Evolutionary conservation across 345 rosid species (phyloP).

Genomic region (Populus euphratica): DNA sequence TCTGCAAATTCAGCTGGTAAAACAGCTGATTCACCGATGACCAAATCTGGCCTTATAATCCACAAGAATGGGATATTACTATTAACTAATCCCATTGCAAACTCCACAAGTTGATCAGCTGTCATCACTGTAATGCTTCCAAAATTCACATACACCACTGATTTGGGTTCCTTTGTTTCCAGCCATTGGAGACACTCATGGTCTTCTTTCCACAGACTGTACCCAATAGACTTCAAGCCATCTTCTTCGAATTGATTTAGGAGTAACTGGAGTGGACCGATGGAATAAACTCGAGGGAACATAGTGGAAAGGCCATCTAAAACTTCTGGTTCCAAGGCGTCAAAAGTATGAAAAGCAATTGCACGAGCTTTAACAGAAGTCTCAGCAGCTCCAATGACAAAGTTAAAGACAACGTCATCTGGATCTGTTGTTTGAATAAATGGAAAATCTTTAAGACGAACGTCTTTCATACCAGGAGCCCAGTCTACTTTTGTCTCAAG

Average conservation of each 20-base stretch:
- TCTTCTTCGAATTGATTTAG: neutral
- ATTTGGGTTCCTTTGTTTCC: neutral
- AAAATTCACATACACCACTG: slow-evolving; percentile 6
- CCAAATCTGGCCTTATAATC: slow-evolving; percentile 9
- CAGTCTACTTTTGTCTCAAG: neutral
- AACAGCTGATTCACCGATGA: neutral
- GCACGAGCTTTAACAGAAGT: too few relatives aligned
- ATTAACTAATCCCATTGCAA: slow-evolving; percentile 3
- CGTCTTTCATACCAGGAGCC: neutral
- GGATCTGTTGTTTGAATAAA: neutral
- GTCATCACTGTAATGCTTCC: neutral
- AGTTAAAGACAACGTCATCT: neutral
- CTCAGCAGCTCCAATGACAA: neutral
- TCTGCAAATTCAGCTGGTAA: neutral
- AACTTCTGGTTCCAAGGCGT: neutral
- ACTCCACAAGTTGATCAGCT: neutral
- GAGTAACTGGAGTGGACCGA: neutral
- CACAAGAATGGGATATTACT: slow-evolving; percentile 4
- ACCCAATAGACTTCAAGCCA: neutral
- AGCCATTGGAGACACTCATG: slow-evolving; percentile 3
- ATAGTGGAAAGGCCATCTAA: neutral
- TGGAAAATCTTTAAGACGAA: neutral
- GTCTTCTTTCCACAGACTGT: slow-evolving; percentile 6
- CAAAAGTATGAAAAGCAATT: too few relatives aligned
- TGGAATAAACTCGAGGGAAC: too few relatives aligned